A percentile compares a stretch with the other conserved stretches of the same genome.
Conservation (phyloP, 305 asterid genomes). For the Fraxinus albicans region DNA sequence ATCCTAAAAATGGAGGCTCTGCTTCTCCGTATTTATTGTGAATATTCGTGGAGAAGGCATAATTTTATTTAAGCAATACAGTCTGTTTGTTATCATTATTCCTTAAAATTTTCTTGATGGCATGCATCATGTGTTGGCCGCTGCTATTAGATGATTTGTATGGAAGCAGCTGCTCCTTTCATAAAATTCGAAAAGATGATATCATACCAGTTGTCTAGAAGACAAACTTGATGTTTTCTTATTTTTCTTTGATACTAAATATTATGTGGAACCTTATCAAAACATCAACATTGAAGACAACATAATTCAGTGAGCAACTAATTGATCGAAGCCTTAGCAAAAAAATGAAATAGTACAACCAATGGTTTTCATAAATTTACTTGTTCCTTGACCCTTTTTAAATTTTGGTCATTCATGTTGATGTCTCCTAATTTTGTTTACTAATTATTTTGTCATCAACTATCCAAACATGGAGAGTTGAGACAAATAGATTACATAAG, state of each 20-base stretch:
- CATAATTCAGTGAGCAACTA: not conserved
- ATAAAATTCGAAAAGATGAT: not conserved
- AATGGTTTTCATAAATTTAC: not conserved
- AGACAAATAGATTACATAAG: not conserved
- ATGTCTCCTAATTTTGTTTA: not conserved
- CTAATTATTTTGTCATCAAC: not conserved
- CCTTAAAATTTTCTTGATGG: not conserved
- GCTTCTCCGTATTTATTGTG: not conserved
- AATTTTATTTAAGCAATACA: not conserved
- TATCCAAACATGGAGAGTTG: not conserved
- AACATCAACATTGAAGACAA: not conserved
- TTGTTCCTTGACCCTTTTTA: not conserved
- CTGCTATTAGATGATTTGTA: not conserved
- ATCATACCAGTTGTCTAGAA: not conserved
- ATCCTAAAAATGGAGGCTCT: not conserved
- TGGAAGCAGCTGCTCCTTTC: not conserved
- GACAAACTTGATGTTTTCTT: not conserved
- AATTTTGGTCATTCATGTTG: slow-evolving; percentile 1
- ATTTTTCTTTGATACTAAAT: not conserved
- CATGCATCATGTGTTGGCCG: not conserved
- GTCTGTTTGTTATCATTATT: not conserved
- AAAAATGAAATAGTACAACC: not conserved
- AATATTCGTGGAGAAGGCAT: not conserved
- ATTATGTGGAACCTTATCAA: not conserved
- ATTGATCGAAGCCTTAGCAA: not conserved